Evolutionary conservation across 768 basidiomycete species (phyloP), one percentile per base, ranked within the genome.

Genomic region (Pluteus cervinus): DNA sequence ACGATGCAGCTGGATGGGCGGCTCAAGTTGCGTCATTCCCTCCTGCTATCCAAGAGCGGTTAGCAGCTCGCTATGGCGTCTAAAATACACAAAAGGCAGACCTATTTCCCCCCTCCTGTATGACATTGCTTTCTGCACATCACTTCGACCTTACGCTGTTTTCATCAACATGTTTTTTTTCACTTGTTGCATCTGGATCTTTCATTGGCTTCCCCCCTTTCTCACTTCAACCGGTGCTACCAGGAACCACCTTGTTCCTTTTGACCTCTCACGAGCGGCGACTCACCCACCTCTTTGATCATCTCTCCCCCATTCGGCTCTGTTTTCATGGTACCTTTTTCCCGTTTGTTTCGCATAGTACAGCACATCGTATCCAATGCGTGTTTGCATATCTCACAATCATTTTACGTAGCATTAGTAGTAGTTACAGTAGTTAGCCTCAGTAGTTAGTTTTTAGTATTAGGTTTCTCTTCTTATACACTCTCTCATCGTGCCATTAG

Each of bases 51-150:
- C 86, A 86, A 60, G 81, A 92, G 52, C 81, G 92, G 36, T 71
- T 99, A 29, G 77, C 81, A 7, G 66, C 81, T 49, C 83, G 91
- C 31, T 99, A 98, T 53, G 81, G 81, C 46, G 89, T 98, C 33
- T 94, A 66, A 58, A 37, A 33, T 15, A 29, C 20, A 18, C 14
- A 28, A 18, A 42, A 40, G 7, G 36, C 33, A 11, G 12, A 41
- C 26, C n/a, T n/a, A n/a, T n/a, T n/a, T n/a, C n/a, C n/a, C n/a
- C n/a, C n/a, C n/a, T n/a, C n/a, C n/a, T n/a, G n/a, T n/a, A n/a
- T n/a, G n/a, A n/a, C n/a, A n/a, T n/a, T n/a, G n/a, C n/a, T n/a
- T n/a, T n/a, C n/a, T n/a, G n/a, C n/a, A n/a, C n/a, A n/a, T n/a
- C n/a, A n/a, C n/a, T n/a, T n/a, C n/a, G n/a, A n/a, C n/a, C n/a